Evolutionary conservation across 169 alveolate species (phyloP), one percentile per base, ranked within the genome.

Genomic region (Neospora caninum): DNA sequence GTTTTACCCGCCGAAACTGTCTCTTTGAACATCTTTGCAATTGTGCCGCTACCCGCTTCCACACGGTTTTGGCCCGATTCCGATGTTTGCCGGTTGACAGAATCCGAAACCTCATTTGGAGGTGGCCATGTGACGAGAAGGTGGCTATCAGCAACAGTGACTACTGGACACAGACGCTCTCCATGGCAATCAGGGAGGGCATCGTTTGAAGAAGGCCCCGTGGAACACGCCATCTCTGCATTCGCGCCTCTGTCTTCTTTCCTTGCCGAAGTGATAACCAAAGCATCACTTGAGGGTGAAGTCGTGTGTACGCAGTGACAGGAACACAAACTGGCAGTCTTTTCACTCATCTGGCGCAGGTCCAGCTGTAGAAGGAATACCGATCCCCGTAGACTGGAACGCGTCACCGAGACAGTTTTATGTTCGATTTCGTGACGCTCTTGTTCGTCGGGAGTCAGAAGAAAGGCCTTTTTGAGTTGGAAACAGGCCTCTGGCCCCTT

Each of bases 341-440:
- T 25, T 13, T 0, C 13, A 27, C 13, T 27, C 31, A 34, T 0
- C 41, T 22, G 34, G 31, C 89, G 38, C 70, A 82, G 31, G 38
- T 82, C 89, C n/a, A 82, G 89, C 38, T 82, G 89, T n/a, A 82
- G 36, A 34, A 82, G 49, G 36, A 82, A 82, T 41, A 41, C 67
- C 39, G 58, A 31, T n/a, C 89, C 89, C 54, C 29, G 70, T n/a
- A 82, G 67, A 9, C 53, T 78, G 87, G 87, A 78, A 22, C 87
- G 87, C 20, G 39, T 20, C 29, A 78, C 34, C 67, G 67, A 41
- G 0, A 29, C 34, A 7, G 34, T 82, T 10, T n/a, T 25, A 18
- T 10, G 9, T 29, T 27, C 89, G 25, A 82, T 31, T 10, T 82
- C 42, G 34, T 82, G 34, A 25, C 67, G 89, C 89, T 39, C 27